Evolutionary conservation across 805 yeast genomes (phyloP).

Genomic region (Wickerhamiella azyma): DNA sequence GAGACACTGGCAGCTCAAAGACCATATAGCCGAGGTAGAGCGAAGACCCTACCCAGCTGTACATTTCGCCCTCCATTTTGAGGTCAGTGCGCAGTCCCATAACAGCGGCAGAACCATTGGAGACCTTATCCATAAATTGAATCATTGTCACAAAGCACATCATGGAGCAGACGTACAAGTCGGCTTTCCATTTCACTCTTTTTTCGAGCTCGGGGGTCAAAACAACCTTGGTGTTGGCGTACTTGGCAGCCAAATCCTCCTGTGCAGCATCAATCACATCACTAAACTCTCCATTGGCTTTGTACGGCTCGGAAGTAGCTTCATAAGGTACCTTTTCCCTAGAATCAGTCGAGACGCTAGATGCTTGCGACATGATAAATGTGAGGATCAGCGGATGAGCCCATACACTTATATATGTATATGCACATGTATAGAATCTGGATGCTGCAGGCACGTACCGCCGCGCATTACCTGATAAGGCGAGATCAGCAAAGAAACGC

Average conservation of each 20-base stretch:
- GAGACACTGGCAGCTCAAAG: conserved; percentile 38
- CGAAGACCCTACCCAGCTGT: conserved; percentile 39
- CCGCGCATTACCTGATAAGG: too few relatives aligned
- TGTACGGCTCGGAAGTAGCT: background rate
- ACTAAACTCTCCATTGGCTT: background rate
- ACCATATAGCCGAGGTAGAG: conserved; percentile 51
- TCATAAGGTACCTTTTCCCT: background rate
- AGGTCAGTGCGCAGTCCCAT: conserved; percentile 35
- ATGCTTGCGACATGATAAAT: too few relatives aligned
- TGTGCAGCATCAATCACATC: background rate
- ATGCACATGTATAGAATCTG: too few relatives aligned
- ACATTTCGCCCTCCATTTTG: conserved; percentile 31
- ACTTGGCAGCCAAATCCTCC: conserved; percentile 7
- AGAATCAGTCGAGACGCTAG: background rate
- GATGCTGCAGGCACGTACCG: too few relatives aligned
- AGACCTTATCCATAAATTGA: conserved; percentile 46
- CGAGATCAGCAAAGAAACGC: too few relatives aligned
- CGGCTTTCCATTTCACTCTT: conserved; percentile 35
- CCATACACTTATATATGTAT: too few relatives aligned
- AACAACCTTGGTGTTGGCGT: background rate
- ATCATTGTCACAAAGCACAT: conserved; percentile 35
- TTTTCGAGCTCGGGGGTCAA: conserved; percentile 13
- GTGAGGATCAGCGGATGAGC: too few relatives aligned
- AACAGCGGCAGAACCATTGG: conserved; percentile 39
- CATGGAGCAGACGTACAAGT: conserved; percentile 36